Base-by-base conservation (phyloP, 129 eudicot species). In the Saposhnikovia divaricata region DNA sequence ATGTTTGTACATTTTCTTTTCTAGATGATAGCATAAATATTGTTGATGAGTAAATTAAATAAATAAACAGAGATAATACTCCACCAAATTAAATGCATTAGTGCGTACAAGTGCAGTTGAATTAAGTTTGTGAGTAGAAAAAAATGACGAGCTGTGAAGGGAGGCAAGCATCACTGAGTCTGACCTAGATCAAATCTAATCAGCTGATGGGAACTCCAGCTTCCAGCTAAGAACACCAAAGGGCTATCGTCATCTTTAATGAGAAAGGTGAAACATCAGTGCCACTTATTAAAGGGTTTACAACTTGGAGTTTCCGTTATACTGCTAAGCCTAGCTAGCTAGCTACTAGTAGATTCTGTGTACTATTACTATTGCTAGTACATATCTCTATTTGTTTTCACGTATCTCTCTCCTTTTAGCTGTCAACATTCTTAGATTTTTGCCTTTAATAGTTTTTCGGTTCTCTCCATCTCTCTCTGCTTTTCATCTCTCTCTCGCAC, bases 231-330 rank as follows among this genome's bases (percentile, higher is more conserved):
- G 66, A 57, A 57, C 0, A 59, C 9, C 11, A 6, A 13, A 25
- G 38, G 69, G 72, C 19, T 28, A 28, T 25, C 72, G 40, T 66
- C 72, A 66, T 66, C 19, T 25, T 66, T 5, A 21, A 45, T 74
- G 77, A 13, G 45, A 74, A 23, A 74, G 77, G 77, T 12, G 57
- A 46, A 74, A 34, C 77, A 74, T 28, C 34, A 74, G 21, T 16
- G 4, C 37, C 23, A n/a, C 55, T 74, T n/a, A 43, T 44, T 74
- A 57, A 57, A 57, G 66, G 4, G 28, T 74, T 74, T n/a, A 23
- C 57, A 74, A 74, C 27, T 43, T 25, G 57, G 57, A 74, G 31
- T 74, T 74, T 74, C 77, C 55, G 55, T 74, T 74, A 74, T 74
- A 45, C 72, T 66, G 72, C 40, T 66, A 66, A 66, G 66, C 40